phyloP scores from a whole-genome alignment of 306 rosid genomes.

The Datisca glomerata region DNA sequence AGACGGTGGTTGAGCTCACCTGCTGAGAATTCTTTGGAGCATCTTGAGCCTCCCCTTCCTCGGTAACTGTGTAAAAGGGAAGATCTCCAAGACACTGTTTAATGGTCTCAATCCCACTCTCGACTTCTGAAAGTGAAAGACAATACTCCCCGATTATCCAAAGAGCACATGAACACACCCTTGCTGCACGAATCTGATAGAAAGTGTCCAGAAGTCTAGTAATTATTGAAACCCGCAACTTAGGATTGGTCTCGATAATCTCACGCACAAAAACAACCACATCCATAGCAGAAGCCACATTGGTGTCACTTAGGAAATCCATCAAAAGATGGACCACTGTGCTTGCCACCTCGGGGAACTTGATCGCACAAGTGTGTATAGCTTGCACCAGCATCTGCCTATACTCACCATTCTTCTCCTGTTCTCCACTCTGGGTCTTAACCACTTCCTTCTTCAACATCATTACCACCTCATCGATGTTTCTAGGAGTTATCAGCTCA shows the following conservation, averaged over 20 bases:
- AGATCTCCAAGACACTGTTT: slow-evolving; percentile 96
- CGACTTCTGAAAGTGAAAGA: slow-evolving; percentile 82
- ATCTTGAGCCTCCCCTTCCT: slow-evolving; percentile 72
- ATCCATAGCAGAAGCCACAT: slow-evolving; percentile 87
- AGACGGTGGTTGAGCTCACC: slow-evolving; percentile 48
- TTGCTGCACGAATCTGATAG: slow-evolving; percentile 82
- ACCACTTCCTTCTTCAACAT: slow-evolving; percentile 89
- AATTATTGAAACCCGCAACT: slow-evolving; percentile 71
- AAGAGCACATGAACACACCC: slow-evolving; percentile 91
- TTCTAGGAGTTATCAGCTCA: slow-evolving; percentile 71
- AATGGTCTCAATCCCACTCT: slow-evolving; percentile 58
- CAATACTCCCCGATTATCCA: slow-evolving; percentile 97
- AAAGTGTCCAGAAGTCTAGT: slow-evolving; percentile 87
- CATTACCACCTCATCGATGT: slow-evolving; percentile 89
- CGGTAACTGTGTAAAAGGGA: slow-evolving; percentile 66
- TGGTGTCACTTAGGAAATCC: slow-evolving; percentile 94
- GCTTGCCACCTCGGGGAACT: slow-evolving; percentile 96
- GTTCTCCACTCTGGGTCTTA: slow-evolving; percentile 87
- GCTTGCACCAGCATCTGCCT: slow-evolving; percentile 97
- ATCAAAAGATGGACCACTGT: slow-evolving; percentile 90
- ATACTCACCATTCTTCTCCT: slow-evolving; percentile 93
- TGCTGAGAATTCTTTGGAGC: slow-evolving; percentile 40
- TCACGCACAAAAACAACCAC: slow-evolving; percentile 91
- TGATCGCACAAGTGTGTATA: slow-evolving; percentile 83
- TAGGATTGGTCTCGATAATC: slow-evolving; percentile 92